Evolutionary conservation across 129 eudicot genomes (phyloP).

Genomic region (Rutidosis leptorrhynchoides): DNA sequence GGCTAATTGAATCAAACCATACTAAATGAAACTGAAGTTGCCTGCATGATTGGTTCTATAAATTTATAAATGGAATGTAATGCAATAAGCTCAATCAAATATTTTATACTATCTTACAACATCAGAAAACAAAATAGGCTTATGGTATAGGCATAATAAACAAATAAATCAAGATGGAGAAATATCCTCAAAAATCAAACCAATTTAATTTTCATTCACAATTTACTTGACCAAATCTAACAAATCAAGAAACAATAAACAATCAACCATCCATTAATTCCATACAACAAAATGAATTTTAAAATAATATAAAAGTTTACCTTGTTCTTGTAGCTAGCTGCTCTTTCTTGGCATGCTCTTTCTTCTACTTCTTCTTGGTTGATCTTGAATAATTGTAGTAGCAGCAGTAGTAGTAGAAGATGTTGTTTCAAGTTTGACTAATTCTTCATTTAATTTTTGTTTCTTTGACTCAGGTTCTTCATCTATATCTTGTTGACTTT

Average conservation of each 20-base stretch:
- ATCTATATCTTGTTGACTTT: conserved; percentile 31
- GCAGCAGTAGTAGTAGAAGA: conserved; percentile 23
- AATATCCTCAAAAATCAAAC: conserved; percentile 28
- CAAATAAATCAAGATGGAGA: conserved; percentile 20
- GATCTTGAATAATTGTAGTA: conserved; percentile 24
- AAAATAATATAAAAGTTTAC: conserved; percentile 15
- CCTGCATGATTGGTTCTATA: not conserved
- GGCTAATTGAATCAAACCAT: not conserved
- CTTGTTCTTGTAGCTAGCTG: conserved; percentile 34
- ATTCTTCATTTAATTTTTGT: conserved; percentile 31
- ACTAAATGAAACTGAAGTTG: not conserved
- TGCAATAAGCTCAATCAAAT: not conserved
- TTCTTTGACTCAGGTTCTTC: conserved; percentile 40
- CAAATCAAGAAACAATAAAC: conserved; percentile 28
- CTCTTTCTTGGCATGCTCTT: conserved; percentile 69
- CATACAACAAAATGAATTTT: conserved; percentile 25
- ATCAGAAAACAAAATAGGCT: not conserved
- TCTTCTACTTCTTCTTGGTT: conserved; percentile 55
- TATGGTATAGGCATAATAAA: conserved; percentile 20
- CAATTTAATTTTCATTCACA: conserved; percentile 21
- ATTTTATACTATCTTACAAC: not conserved
- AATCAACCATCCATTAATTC: conserved; percentile 10
- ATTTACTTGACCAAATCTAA: conserved; percentile 23
- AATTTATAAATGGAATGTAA: too few species aligned
- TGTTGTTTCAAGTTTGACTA: conserved; percentile 30